phyloP scores from a whole-genome alignment of 495 filamentous ascomycete genomes.

The Daldinia bambusicola region DNA sequence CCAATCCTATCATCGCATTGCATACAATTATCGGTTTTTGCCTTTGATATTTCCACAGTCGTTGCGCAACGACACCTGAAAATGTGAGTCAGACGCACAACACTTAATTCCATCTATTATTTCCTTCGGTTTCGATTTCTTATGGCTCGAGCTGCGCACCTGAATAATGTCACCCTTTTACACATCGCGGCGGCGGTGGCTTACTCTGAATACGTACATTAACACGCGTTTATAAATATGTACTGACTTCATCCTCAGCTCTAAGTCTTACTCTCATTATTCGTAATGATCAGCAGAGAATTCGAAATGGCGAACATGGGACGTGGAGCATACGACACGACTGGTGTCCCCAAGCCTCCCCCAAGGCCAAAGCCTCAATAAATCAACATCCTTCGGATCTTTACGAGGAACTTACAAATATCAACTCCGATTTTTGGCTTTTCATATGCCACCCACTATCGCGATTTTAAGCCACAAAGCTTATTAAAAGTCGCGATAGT shows the following conservation, averaged over 20 bases:
- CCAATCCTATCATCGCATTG: constrained; percentile 51
- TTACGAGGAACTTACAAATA: constrained; percentile 21
- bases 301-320: constrained; percentile 62
- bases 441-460: constrained; percentile 4
- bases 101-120: constrained; percentile 23
- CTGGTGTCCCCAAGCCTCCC: constrained; percentile 65
- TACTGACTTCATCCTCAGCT: constrained; percentile 15
- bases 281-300: constrained; percentile 60
- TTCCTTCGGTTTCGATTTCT: constrained; percentile 38
- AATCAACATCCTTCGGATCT: constrained; percentile 22
- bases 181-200: constrained; percentile 28
- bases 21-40: constrained; percentile 35
- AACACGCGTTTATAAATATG: constrained; percentile 33
- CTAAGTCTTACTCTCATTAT: constrained; percentile 10
- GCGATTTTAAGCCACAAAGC: background rate
- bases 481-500: constrained; percentile 3
- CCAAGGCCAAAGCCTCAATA: constrained; percentile 63
- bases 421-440: constrained; percentile 2
- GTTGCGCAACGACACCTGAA: constrained; percentile 47
- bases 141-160: constrained; percentile 34
- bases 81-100: constrained; percentile 58
- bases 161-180: constrained; percentile 35
- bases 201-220: constrained; percentile 41
- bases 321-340: constrained; percentile 67
- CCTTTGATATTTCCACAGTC: constrained; percentile 45